These are phyloP conservation scores for Laburnicola sp. DNA, from an alignment of 2,329 filamentous ascomycete genomes.

Conservation along the genomic window DNA sequence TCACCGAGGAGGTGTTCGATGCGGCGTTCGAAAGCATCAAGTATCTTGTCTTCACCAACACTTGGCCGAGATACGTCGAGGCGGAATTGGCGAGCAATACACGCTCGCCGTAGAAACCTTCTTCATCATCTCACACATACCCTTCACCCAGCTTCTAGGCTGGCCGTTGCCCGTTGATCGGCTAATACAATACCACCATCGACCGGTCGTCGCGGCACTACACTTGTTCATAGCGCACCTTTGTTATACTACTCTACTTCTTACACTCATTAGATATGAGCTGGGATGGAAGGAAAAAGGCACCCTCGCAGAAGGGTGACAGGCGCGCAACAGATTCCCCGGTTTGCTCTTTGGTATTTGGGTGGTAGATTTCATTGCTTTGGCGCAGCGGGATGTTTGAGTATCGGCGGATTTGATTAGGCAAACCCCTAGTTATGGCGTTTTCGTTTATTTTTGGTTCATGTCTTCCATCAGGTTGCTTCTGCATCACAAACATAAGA, in stretches of 20 bases:
- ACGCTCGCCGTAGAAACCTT: slow-evolving; percentile 14
- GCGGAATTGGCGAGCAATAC: slow-evolving; percentile 33
- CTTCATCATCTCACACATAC: background rate
- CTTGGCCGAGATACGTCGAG: slow-evolving; percentile 43
- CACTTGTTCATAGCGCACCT: slow-evolving; percentile 12
- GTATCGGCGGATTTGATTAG: slow-evolving; percentile 11
- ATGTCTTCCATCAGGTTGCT: background rate
- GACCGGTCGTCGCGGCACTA: background rate
- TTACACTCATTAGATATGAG: slow-evolving; percentile 14
- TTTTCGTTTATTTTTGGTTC: background rate
- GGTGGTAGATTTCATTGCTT: slow-evolving; percentile 1
- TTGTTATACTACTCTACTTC: slow-evolving; percentile 7
- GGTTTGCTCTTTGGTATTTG: background rate
- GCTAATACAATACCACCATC: slow-evolving; percentile 14
- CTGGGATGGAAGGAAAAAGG: background rate
- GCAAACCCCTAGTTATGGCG: slow-evolving; percentile 18
- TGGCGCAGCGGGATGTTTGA: background rate
- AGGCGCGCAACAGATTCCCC: slow-evolving; percentile 1
- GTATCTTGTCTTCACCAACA: slow-evolving; percentile 45
- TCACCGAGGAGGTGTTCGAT: slow-evolving; percentile 40
- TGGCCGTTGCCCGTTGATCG: slow-evolving; percentile 9
- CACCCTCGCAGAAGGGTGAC: background rate
- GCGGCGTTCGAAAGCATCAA: slow-evolving; percentile 44
- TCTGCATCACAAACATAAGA: background rate
- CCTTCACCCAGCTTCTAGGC: slow-evolving; percentile 10